Base-by-base conservation (phyloP, 1,284 basidiomycete species). In the Leucoagaricus sp. region DNA sequence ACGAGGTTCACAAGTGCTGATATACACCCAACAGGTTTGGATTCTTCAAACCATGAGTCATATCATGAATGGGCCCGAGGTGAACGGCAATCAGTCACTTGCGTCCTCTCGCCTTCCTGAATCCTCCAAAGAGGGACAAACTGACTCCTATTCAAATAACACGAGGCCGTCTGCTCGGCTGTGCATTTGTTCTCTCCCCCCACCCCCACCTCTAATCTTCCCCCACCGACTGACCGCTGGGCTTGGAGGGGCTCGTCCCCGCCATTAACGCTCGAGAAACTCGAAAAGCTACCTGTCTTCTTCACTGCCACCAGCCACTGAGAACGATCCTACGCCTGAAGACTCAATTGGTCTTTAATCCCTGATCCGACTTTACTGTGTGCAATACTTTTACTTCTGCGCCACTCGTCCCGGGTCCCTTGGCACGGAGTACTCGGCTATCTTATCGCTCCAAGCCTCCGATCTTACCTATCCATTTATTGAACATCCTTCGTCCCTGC, bases 211-310 rank as follows among this genome's bases (percentile, higher is more conserved):
- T 19, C 9, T 19, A 38, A 10, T 9, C 36, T 12, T 15, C n/a
- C 17, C 28, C 42, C 51, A 25, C 29, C 42, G 31, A 53, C 51
- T 36, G 41, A 53, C n/a, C 19, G 49, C 40, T 53, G 42, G 42
- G 51, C 51, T 53, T 36, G 51, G 51, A 53, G 51, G 51, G 51
- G 42, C 31, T 53, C 51, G 19, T 21, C 42, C 51, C 41, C 41
- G 15, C 51, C 41, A 34, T 13, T 53, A 45, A 44, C 42, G 51
- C 51, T 53, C 51, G 42, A 53, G 31, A 25, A 25, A 45, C 21
- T 38, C 49, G 49, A 50, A 13, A 13, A 5, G 2, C 29, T 31
- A 29, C 28, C 19, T 19, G 23, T 42, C 13, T 15, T 31, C 26
- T 29, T n/a, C 42, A 17, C 6, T 13, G 29, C 51, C n/a, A n/a